These are phyloP conservation scores for Lepidopterella palustris DNA, from an alignment of 495 filamentous ascomycete species.

Conservation along the genomic window DNA sequence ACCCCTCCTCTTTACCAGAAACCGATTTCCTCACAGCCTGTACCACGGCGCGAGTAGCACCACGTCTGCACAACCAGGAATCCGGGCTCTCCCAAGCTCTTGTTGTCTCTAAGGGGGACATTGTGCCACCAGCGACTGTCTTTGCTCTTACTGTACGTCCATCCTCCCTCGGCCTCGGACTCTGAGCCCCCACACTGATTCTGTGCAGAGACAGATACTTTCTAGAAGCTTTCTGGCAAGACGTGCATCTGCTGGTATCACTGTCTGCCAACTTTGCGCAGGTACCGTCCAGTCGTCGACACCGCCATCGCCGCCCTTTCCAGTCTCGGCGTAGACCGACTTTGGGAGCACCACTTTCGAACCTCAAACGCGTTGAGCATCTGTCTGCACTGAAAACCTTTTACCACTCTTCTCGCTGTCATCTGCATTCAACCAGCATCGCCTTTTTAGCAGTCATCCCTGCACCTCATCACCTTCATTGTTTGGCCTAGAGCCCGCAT, in stretches of 20 bases:
- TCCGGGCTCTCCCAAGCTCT: constrained; percentile 25
- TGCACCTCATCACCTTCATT: constrained; percentile 14
- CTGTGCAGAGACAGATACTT: constrained; percentile 25
- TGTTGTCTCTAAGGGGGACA: constrained; percentile 12
- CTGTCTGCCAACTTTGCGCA: constrained; percentile 18
- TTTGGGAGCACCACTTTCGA: constrained; percentile 16
- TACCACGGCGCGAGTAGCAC: constrained; percentile 25
- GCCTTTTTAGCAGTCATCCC: constrained; percentile 14
- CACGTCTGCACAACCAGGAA: constrained; percentile 30
- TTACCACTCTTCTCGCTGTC: constrained; percentile 22
- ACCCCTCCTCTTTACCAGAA: constrained; percentile 20
- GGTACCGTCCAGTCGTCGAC: constrained; percentile 21
- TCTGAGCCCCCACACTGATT: constrained; percentile 27
- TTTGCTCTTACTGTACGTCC: constrained; percentile 28
- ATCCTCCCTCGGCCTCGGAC: constrained; percentile 17
- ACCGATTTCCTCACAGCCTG: constrained; percentile 21
- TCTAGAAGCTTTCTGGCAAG: constrained; percentile 29
- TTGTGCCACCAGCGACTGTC: constrained; percentile 19
- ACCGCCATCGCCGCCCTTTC: constrained; percentile 3
- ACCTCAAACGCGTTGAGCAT: constrained; percentile 17
- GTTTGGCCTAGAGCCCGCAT: constrained; percentile 17
- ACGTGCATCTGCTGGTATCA: constrained; percentile 27
- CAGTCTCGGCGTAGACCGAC: constrained; percentile 11
- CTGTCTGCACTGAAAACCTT: constrained; percentile 12
- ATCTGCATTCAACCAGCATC: constrained; percentile 23